A percentile compares a stretch with the other conserved stretches of the same genome.
Conservation (phyloP, 2,329 filamentous ascomycete genomes). For the Onygena corvina region DNA sequence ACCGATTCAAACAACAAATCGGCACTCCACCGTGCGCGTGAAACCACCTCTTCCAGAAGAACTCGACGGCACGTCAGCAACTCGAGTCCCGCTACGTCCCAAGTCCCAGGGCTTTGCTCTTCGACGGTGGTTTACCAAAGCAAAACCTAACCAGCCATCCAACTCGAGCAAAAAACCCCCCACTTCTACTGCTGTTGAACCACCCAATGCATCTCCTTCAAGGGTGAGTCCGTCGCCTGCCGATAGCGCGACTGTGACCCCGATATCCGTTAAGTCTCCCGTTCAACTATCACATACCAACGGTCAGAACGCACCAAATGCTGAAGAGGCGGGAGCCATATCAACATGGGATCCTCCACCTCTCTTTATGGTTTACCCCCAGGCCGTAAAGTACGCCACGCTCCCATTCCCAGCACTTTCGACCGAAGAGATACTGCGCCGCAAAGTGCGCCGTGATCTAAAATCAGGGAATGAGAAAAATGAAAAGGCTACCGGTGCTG, state of each 20-base stretch:
- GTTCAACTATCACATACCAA: conserved; percentile 19
- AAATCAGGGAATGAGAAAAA: conserved; percentile 8
- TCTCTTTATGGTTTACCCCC: conserved; percentile 75
- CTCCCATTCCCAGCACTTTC: conserved; percentile 56
- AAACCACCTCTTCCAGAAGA: conserved; percentile 20
- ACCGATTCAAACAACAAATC: conserved; percentile 28
- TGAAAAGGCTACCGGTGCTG: conserved; percentile 15
- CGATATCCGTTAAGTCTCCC: conserved; percentile 4
- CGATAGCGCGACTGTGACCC: neutral
- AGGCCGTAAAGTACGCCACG: conserved; percentile 63
- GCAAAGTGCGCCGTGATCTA: conserved; percentile 28
- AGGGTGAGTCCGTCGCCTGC: neutral
- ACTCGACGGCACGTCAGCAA: conserved; percentile 20
- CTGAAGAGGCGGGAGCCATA: conserved; percentile 18
- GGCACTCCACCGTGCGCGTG: conserved; percentile 9
- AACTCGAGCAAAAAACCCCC: conserved; percentile 20
- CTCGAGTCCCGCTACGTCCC: conserved; percentile 26
- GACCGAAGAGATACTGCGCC: conserved; percentile 56
- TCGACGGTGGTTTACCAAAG: conserved; percentile 28
- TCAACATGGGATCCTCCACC: conserved; percentile 56
- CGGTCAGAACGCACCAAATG: conserved; percentile 19
- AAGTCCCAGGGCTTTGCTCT: conserved; percentile 30
- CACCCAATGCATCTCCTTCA: conserved; percentile 12
- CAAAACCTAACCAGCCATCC: conserved; percentile 22
- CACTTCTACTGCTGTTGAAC: conserved; percentile 26